Base-by-base conservation (phyloP, 805 yeast genomes). In the Wickerhamomyces hampshirensis region DNA sequence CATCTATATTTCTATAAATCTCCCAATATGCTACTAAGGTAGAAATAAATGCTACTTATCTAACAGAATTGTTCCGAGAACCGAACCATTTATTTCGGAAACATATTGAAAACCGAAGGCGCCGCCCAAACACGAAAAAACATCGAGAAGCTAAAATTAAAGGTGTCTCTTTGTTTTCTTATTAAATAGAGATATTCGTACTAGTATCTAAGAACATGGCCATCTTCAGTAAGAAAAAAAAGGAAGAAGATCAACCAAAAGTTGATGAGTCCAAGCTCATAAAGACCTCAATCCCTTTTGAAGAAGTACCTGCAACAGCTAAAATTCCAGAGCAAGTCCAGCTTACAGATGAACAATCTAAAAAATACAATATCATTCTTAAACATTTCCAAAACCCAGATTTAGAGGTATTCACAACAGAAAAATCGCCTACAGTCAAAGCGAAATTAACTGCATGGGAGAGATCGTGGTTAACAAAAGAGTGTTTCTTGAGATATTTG, bases 391-490 rank as follows among this genome's bases (percentile, higher is more conserved):
- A 68, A 41, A 53, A 72, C 43, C 55, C 58, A 6, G 43, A 43
- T 6, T 32, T 62, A 27, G 40, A 48, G 31, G 38, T 43, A 24
- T 35, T 60, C 64, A 37, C 45, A 15, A 64, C 65, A 31, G 71
- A 71, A 34, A 59, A 56, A 37, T 56, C 62, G 23, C 59, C 59
- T 16, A 56, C 58, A 2, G 58, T 58, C n/a, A 58, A 59, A 34
- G 53, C 18, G 78, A 84, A 40, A 68, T 66, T 55, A 53, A 71
- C 53, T 0, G 65, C 55, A 15, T 64, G 65, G 30, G 98, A 93
- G 59, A 83, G 78, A 58, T 81, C 95, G 0, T 93, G 98, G 98
- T 67, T 93, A 38, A 84, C 97, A 2, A 73, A 83, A 50, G 98
- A 93, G 58, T 93, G 98, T 57, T 69, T 93, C 39, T 61, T 87